A percentile compares a stretch with the other conserved stretches of the same genome.
Evolutionary conservation across 2,329 filamentous ascomycete genomes (phyloP).

Genomic region (Aspergillus jensenii): DNA sequence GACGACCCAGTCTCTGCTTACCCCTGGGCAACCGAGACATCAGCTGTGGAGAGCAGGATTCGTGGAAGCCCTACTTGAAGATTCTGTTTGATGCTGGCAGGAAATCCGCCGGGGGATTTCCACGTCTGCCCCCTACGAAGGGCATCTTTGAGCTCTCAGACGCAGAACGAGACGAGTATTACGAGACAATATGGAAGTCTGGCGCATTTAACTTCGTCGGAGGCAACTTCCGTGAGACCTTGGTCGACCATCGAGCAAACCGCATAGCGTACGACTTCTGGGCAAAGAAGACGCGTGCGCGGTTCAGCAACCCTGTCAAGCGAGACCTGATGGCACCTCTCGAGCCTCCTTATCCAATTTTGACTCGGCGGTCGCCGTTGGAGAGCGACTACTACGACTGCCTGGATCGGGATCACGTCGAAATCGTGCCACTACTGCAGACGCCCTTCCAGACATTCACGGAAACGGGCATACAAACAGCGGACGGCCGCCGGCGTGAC

Average conservation of each 20-base stretch:
- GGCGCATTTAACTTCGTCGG: conserved; percentile 59
- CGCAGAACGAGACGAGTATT: conserved; percentile 50
- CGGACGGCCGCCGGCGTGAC: conserved; percentile 36
- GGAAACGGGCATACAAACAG: conserved; percentile 40
- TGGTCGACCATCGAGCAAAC: conserved; percentile 51
- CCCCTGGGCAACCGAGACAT: conserved; percentile 22
- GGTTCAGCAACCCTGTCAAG: conserved; percentile 52
- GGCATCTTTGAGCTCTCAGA: conserved; percentile 52
- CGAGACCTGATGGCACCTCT: conserved; percentile 55
- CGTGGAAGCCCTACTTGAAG: conserved; percentile 43
- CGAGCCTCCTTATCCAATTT: conserved; percentile 55
- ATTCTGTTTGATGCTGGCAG: conserved; percentile 53
- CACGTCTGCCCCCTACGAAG: conserved; percentile 49
- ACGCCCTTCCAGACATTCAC: conserved; percentile 41
- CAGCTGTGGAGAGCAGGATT: neutral
- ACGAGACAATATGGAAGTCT: conserved; percentile 50
- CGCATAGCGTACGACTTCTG: conserved; percentile 58
- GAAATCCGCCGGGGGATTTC: conserved; percentile 57
- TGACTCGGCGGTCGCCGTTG: conserved; percentile 51
- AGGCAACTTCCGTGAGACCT: conserved; percentile 51
- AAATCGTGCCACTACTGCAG: conserved; percentile 47
- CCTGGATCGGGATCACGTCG: conserved; percentile 48
- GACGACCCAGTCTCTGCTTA: conserved; percentile 65
- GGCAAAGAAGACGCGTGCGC: conserved; percentile 51
- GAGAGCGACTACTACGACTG: conserved; percentile 54